Percentiles rank a stretch among this genome's conserved stretches.
These are phyloP conservation scores for Lactarius indigo DNA, from an alignment of 768 basidiomycete species.

Conservation along the genomic window DNA sequence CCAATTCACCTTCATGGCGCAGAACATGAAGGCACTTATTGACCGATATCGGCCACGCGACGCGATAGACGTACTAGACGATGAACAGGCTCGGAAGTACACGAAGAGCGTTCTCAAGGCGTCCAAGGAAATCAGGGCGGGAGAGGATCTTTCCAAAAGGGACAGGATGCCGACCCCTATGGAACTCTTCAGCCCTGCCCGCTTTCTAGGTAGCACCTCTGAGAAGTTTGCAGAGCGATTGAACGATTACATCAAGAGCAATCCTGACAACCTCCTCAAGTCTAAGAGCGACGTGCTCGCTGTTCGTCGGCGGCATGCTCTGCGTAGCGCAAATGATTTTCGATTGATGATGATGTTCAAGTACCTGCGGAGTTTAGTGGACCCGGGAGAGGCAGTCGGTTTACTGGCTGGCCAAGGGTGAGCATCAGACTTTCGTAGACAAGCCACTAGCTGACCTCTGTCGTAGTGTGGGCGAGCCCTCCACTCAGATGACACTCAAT, in stretches of 20 bases:
- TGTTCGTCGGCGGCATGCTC: slow-evolving; percentile 43
- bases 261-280: slow-evolving; percentile 55
- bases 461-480: slow-evolving; percentile 91
- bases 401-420: slow-evolving; percentile 96
- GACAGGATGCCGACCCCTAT: slow-evolving; percentile 70
- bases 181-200: slow-evolving; percentile 71
- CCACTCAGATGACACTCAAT: slow-evolving; percentile 99
- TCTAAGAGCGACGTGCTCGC: slow-evolving; percentile 40
- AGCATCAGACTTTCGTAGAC: slow-evolving; percentile 25
- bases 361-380: slow-evolving; percentile 90
- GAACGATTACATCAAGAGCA: slow-evolving; percentile 71
- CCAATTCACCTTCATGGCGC: slow-evolving; percentile 90
- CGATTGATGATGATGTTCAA: slow-evolving; percentile 82
- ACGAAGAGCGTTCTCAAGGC: slow-evolving; percentile 91
- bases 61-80: slow-evolving; percentile 57
- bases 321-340: slow-evolving; percentile 59
- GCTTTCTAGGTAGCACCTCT: slow-evolving; percentile 85
- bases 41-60: slow-evolving; percentile 63
- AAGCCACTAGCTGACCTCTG: neutral
- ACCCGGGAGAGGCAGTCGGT: slow-evolving; percentile 98
- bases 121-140: slow-evolving; percentile 44
- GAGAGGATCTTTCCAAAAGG: slow-evolving; percentile 45
- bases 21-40: slow-evolving; percentile 78
- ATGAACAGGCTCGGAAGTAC: slow-evolving; percentile 62
- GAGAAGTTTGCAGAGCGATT: slow-evolving; percentile 85